Percentiles rank a stretch among this genome's conserved stretches.
phyloP scores from a whole-genome alignment of 495 filamentous ascomycete genomes.

The Clavariopsis aquatica region DNA sequence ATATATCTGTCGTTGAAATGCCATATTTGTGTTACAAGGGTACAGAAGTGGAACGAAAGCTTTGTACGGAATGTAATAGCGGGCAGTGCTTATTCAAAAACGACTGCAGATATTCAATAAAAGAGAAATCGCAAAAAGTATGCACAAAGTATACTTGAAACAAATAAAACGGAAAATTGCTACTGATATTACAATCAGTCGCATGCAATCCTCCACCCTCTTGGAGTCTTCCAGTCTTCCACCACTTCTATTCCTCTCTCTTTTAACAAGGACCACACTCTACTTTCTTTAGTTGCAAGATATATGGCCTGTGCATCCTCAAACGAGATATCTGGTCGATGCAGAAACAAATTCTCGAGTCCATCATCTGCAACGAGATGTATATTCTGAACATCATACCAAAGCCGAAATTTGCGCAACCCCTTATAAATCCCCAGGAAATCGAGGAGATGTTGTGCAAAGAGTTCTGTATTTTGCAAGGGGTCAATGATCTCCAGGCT shows the following conservation, averaged over 20 bases:
- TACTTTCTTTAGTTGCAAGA: background rate
- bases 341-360: background rate
- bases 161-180: too few species aligned
- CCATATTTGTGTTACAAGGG: too few species aligned
- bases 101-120: too few species aligned
- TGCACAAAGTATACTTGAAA: too few species aligned
- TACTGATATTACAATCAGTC: too few species aligned
- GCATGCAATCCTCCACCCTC: background rate
- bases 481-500: background rate
- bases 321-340: background rate
- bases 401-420: background rate
- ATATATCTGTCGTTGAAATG: too few species aligned
- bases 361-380: background rate
- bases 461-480: background rate
- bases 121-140: too few species aligned
- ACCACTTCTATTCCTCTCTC: background rate
- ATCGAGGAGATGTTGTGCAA: background rate
- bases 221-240: background rate
- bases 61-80: too few species aligned
- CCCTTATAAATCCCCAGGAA: background rate
- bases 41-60: too few species aligned
- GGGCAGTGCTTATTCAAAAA: too few species aligned
- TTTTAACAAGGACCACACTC: background rate
- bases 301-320: background rate
- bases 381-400: background rate